Evolutionary conservation across 2,329 filamentous ascomycete species (phyloP), one percentile per base, ranked within the genome.

Genomic region (Penicillium brasilianum): DNA sequence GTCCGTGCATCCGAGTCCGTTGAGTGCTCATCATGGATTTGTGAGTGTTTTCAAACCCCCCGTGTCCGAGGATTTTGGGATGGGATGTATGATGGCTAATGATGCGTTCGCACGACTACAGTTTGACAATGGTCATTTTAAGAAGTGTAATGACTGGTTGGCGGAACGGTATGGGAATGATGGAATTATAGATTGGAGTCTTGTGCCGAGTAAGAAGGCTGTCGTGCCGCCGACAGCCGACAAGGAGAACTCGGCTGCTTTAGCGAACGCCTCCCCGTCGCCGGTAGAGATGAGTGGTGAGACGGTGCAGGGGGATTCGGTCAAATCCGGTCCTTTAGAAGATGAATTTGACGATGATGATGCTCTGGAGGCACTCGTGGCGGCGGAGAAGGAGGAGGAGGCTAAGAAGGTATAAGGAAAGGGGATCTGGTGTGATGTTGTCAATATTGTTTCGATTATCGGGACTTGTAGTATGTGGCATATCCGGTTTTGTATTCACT

Each of bases 1-100:
- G 78, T 90, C 88, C 71, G 93, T 93, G 53, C 95, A 99, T 79
- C 95, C 95, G 0, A 97, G 92, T 76, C 95, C 95, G n/a, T 77
- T 97, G 66, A 96, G 92, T 78, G 95, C 94, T 4, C 79, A 83
- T 14, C 84, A 86, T 57, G 95, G 95, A 0, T 99, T 93, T 77
- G 84, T 87, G 76, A 81, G 85, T 34, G 50, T 16, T 46, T 41
- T 25, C 11, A n/a, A n/a, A n/a, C n/a, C 32, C 8, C 14, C 46
- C 52, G 30, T 9, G 30, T 32, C 30, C 30, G 30, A 5, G 9
- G 4, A 9, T 11, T 39, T 14, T 49, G 28, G 10, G 6, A 13
- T 44, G 14, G 13, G 18, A 7, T 34, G 11, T 6, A 28, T 6
- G 2, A 13, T 14, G 18, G 10, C 54, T 53, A 46, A 43, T 25